A percentile compares a stretch with the other conserved stretches of the same genome.
Evolutionary conservation across 1,284 basidiomycete genomes (phyloP).

Genomic region (Ustilago cynodontis): DNA sequence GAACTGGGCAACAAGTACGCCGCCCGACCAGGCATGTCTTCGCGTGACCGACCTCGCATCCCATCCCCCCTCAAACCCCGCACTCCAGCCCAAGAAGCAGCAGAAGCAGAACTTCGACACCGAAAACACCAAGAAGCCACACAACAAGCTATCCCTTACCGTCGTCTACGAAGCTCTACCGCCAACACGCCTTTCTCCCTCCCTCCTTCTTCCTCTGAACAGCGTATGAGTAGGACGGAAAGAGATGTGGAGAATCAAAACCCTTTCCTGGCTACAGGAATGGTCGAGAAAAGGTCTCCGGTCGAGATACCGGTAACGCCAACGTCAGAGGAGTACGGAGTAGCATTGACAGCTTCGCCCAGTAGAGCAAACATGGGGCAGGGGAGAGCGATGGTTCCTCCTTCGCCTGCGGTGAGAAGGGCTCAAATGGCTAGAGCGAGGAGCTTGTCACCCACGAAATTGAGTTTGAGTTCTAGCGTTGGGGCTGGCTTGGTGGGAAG

Average conservation of each 20-base stretch:
- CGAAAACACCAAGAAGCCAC: slow-evolving; percentile 6
- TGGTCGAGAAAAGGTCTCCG: neutral
- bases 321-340: neutral
- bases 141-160: slow-evolving; percentile 29
- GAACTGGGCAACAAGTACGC: neutral
- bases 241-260: slow-evolving; percentile 30
- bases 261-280: slow-evolving; percentile 11
- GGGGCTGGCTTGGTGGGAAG: neutral
- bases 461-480: slow-evolving; percentile 7
- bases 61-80: slow-evolving; percentile 45
- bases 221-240: neutral
- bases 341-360: neutral
- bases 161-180: slow-evolving; percentile 20
- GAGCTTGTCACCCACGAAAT: slow-evolving; percentile 24
- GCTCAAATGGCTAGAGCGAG: slow-evolving; percentile 45
- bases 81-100: slow-evolving; percentile 20
- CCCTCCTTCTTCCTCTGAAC: neutral
- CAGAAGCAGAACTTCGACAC: slow-evolving; percentile 11
- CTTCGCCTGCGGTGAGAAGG: slow-evolving; percentile 43
- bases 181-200: slow-evolving; percentile 23
- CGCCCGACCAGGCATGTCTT: slow-evolving; percentile 39
- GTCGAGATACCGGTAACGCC: neutral
- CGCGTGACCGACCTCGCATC: slow-evolving; percentile 42
- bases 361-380: neutral
- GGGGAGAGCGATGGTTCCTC: slow-evolving; percentile 30